phyloP scores from a whole-genome alignment of 148 eudicot genomes.

The Cornus controversa region DNA sequence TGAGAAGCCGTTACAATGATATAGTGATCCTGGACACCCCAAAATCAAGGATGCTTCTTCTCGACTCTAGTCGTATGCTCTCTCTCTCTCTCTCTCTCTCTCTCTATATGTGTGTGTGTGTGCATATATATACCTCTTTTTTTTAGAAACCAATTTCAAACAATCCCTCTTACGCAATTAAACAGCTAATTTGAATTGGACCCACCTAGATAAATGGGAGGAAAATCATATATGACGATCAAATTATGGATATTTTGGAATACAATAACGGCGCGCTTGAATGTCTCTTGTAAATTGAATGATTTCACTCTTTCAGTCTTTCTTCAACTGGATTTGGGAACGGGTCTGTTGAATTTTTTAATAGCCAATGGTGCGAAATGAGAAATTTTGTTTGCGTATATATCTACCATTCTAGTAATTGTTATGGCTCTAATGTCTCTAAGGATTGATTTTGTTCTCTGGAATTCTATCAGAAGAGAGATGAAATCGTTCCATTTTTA shows the following conservation, averaged over 20 bases:
- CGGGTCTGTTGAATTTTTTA: not conserved
- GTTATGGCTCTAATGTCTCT: too few relatives aligned
- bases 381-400: too few relatives aligned
- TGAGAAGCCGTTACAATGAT: conserved; percentile 51
- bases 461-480: too few relatives aligned
- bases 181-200: not conserved
- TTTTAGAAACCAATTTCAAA: not conserved
- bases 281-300: not conserved
- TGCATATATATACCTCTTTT: not conserved
- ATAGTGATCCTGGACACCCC: conserved; percentile 66
- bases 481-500: too few relatives aligned
- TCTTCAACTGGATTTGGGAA: not conserved
- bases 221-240: not conserved
- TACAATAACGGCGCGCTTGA: not conserved
- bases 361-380: not conserved
- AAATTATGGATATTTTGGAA: not conserved
- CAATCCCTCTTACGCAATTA: not conserved
- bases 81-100: not conserved
- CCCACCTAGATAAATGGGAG: not conserved
- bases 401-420: too few relatives aligned
- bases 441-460: too few relatives aligned
- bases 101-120: not conserved
- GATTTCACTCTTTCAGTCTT: not conserved
- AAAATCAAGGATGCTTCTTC: conserved; percentile 51
- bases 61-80: conserved; percentile 62